Evolutionary conservation across 2,329 filamentous ascomycete species (phyloP).

Genomic region (Xylogone sp.): DNA sequence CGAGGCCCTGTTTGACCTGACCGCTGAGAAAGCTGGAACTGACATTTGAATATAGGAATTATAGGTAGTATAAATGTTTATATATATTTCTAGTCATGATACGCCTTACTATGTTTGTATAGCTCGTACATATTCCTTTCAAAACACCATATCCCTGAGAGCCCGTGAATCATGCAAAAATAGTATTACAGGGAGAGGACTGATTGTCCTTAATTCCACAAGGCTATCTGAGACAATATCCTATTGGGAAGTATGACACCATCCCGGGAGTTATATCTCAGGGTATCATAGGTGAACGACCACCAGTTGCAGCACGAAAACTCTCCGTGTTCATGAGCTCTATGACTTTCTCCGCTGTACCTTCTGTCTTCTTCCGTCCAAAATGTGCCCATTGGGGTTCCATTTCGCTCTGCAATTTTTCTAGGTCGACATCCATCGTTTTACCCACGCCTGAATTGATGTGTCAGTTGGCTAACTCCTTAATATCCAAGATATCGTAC

Average conservation of each 20-base stretch:
- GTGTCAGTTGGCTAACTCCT: constrained; percentile 13
- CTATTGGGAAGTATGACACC: neutral
- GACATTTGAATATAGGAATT: too few relatives aligned
- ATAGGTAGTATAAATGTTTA: too few relatives aligned
- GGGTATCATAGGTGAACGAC: constrained; percentile 21
- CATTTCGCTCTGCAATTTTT: constrained; percentile 38
- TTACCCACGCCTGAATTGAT: constrained; percentile 42
- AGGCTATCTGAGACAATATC: neutral
- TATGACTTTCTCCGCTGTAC: constrained; percentile 52
- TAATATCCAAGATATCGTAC: constrained; percentile 38
- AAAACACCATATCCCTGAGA: neutral
- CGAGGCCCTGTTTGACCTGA: too few relatives aligned
- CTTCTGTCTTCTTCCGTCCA: constrained; percentile 46
- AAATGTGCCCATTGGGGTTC: constrained; percentile 53
- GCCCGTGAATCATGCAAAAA: neutral
- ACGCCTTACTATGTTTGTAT: neutral
- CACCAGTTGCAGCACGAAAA: constrained; percentile 29
- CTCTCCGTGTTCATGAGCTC: constrained; percentile 52
- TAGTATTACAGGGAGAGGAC: neutral
- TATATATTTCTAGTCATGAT: too few relatives aligned
- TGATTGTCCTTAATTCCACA: neutral
- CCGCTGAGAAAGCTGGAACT: too few relatives aligned
- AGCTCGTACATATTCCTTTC: neutral
- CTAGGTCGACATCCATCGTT: constrained; percentile 45
- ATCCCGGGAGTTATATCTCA: neutral